Percentiles rank a stretch among this genome's conserved stretches.
Evolutionary conservation across 164 flowering plant genomes (phyloP).

Genomic region (Liquidambar formosana): DNA sequence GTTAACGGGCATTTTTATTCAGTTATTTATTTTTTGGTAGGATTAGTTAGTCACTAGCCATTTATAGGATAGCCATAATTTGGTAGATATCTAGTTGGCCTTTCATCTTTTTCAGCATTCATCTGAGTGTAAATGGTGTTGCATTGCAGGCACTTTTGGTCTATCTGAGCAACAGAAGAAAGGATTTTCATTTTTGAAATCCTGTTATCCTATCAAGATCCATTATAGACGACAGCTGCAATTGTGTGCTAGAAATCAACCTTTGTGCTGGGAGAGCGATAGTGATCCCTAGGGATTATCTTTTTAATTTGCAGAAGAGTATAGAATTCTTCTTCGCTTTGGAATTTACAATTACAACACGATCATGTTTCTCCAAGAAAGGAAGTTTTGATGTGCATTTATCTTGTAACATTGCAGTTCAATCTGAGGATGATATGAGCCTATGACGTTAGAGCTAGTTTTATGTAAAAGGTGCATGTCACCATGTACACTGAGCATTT

Average conservation of each 20-base stretch:
- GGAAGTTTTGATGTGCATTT: neutral
- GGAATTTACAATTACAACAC: neutral
- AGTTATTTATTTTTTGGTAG: neutral
- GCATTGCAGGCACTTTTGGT: conserved; percentile 9
- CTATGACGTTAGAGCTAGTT: neutral
- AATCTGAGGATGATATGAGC: neutral
- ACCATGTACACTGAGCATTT: neutral
- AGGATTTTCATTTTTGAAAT: neutral
- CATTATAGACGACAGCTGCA: conserved; percentile 1
- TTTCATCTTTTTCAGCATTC: conserved; percentile 5
- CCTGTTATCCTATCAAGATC: neutral
- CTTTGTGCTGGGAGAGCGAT: neutral
- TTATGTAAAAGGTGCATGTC: neutral
- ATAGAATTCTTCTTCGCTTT: neutral
- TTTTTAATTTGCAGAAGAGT: neutral
- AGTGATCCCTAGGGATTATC: neutral
- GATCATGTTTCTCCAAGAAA: neutral
- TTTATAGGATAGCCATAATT: neutral
- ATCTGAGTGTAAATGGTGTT: conserved; percentile 8
- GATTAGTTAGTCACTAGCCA: neutral
- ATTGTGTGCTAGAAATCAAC: conserved; percentile 1
- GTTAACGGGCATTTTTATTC: neutral
- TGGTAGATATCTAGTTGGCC: conserved; percentile 1
- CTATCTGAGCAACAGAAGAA: conserved; percentile 5
- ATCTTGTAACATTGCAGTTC: neutral